Evolutionary conservation across 192 early-diverging fungal genomes (phyloP).

Genomic region (Coemansia furcata): DNA sequence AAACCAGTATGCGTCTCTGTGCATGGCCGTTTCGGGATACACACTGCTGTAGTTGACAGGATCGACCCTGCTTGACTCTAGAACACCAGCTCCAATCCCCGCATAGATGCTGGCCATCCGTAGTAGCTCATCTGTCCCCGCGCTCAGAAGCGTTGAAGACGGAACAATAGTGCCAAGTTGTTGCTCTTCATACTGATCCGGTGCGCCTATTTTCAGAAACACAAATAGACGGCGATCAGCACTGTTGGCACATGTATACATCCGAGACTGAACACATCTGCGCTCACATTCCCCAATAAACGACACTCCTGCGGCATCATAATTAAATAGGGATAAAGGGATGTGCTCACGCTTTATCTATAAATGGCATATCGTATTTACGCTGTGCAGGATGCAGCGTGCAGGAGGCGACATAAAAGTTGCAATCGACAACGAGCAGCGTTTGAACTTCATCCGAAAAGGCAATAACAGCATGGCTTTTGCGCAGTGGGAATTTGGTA

Average conservation of each 20-base stretch:
- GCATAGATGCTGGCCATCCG: constrained; percentile 4
- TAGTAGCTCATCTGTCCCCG: not conserved
- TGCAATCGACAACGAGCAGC: not conserved
- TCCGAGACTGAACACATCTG: not conserved
- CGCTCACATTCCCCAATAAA: not conserved
- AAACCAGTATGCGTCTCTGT: constrained; percentile 5
- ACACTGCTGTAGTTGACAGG: not conserved
- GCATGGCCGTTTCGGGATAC: not conserved
- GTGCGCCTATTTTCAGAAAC: not conserved
- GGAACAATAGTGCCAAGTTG: constrained; percentile 5
- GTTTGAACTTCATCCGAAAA: not conserved
- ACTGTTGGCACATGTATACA: not conserved
- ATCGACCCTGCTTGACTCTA: not conserved
- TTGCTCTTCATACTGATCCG: not conserved
- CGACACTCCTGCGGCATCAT: not conserved
- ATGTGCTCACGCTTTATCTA: not conserved
- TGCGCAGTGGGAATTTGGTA: not conserved
- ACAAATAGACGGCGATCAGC: constrained; percentile 2
- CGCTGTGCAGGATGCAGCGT: constrained; percentile 1
- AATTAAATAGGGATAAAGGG: not conserved
- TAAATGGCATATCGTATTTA: not conserved
- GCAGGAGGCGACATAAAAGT: not conserved
- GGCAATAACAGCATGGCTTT: not conserved
- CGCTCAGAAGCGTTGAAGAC: not conserved
- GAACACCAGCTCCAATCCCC: constrained; percentile 8